Evolutionary conservation across 768 basidiomycete genomes (phyloP), one percentile per base, ranked within the genome.

Genomic region (Panellus pusillus): DNA sequence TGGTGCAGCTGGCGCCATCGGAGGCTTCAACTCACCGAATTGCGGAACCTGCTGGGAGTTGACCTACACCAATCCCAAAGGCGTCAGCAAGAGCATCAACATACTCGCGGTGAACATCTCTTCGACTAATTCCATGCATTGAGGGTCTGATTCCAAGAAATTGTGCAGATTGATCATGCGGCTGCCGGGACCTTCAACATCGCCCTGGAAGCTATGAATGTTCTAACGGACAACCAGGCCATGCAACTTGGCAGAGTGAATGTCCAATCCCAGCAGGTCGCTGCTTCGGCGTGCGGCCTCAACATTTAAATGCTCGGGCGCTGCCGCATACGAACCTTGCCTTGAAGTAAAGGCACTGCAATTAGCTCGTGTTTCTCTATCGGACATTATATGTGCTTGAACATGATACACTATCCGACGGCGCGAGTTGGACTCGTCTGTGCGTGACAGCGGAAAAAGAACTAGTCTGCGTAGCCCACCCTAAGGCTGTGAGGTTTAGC

Each of bases 41-140:
- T 87, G 85, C 59, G 83, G 82, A 1, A 74, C 76, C 20, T 87
- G 86, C 67, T 87, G 83, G 83, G 50, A 73, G 53, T 63, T 87
- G 57, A 76, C 78, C 5, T 85, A 76, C 66, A 72, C 72, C 35
- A 66, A 69, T 47, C 27, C 49, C 4, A 43, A 56, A 6, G 71
- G 72, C 3, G 60, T 50, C 1, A 62, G 62, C 19, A 74, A 55
- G 52, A 75, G 63, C 48, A 71, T 84, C 65, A 75, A 72, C 38
- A 63, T 86, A 13, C 65, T 79, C 1, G 84, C 78, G 1, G 69
- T 88, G 19, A 35, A 11, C 8, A 14, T 35, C 8, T 35, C 14
- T 14, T 4, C 11, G 8, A 35, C 8, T 35, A 4, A 4, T 35
- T 8, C 8, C 14, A 35, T 2, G 32, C 7, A 35, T 35, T 7